Evolutionary conservation across 305 asterid species (phyloP), one percentile per base, ranked within the genome.

Genomic region (Plantago lanceolata): DNA sequence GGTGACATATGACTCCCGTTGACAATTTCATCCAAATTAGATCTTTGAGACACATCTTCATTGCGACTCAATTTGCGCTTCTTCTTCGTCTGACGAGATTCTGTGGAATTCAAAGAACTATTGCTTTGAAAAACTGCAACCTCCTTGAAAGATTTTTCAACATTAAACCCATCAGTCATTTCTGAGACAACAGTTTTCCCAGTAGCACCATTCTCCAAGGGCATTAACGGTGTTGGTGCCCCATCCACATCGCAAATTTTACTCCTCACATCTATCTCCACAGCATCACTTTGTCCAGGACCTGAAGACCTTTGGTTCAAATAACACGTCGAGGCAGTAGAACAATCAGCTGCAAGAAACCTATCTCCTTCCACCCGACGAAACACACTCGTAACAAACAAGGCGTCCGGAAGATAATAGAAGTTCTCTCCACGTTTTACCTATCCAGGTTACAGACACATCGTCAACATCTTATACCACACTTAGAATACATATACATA

Each of bases 401-500:
- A 81, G 43, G 53, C 29, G 45, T 85, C 95, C 0, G 93, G 78
- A 35, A 90, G 72, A 69, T 75, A 76, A 76, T 90, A 90, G 57
- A 77, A 81, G 17, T 48, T 59, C 15, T 79, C 73, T 49, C 63
- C 73, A n/a, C 84, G 85, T 68, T 77, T 78, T 21, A 81, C 91
- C 97, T 90, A 71, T 2, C 28, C 72, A 68, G 28, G 66, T 65
- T 52, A 59, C 18, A 71, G 63, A 53, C 16, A 53, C 16, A 8
- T 4, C 19, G 57, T 56, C 54, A 55, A 50, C 28, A 76, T 29
- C 64, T 18, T 17, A 19, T 19, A 72, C 24, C 48, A 66, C 21
- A 17, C 21, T 2, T 31, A 31, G 37, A 2, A 17, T 49, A n/a
- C 4, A 1, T 24, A 24, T 49, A 18, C 28, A 8, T 31, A 17